Evolutionary conservation across 1,139 yeast genomes (phyloP).

Genomic region (Debaryomyces udenii): DNA sequence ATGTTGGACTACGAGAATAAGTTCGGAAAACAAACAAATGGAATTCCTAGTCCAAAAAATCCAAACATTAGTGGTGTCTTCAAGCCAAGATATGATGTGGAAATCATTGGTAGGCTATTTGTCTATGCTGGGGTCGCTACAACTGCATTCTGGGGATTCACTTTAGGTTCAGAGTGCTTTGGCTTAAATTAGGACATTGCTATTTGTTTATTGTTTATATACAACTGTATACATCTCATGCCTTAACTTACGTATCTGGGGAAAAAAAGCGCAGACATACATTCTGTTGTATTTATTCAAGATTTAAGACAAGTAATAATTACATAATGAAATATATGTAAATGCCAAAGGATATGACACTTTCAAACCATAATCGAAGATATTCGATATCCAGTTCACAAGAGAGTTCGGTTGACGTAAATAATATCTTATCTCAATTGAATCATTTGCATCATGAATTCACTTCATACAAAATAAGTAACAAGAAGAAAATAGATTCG

Average conservation of each 20-base stretch:
- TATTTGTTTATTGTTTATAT: not conserved
- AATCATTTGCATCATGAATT: constrained; percentile 22
- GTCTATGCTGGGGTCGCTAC: constrained; percentile 75
- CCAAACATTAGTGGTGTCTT: constrained; percentile 41
- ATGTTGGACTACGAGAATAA: constrained; percentile 36
- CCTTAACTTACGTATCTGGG: constrained; percentile 2
- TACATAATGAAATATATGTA: not conserved
- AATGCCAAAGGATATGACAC: not conserved
- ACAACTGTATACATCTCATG: not conserved
- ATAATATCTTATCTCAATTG: constrained; percentile 15
- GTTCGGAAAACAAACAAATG: constrained; percentile 7
- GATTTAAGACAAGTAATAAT: not conserved
- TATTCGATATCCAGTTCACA: not conserved
- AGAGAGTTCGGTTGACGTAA: constrained; percentile 8
- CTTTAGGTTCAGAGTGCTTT: constrained; percentile 17
- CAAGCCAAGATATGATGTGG: constrained; percentile 67
- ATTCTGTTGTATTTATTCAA: too few species aligned
- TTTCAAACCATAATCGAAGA: not conserved
- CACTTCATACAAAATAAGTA: constrained; percentile 22
- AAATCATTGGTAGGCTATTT: constrained; percentile 68
- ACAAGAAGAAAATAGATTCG: constrained; percentile 27
- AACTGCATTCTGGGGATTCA: constrained; percentile 50
- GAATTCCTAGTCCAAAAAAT: constrained; percentile 1
- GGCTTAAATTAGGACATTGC: not conserved
- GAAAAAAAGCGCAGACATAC: constrained; percentile 1